These are phyloP conservation scores for Ceratobasidium sp. DNA, from an alignment of 1,284 basidiomycete genomes.

Conservation along the genomic window DNA sequence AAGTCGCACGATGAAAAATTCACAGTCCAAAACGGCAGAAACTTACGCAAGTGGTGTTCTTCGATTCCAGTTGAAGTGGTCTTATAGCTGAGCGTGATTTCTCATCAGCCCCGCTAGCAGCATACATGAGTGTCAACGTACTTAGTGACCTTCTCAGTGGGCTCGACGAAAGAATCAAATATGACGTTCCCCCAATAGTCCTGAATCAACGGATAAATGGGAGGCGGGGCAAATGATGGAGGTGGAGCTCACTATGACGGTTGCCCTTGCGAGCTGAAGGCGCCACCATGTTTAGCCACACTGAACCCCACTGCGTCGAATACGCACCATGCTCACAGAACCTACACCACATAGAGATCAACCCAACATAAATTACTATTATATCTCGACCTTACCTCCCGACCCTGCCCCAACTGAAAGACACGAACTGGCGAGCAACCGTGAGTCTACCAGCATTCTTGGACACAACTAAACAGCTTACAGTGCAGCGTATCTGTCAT, in stretches of 20 bases:
- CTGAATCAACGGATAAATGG: not conserved
- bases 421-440: not conserved
- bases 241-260: slow-evolving; percentile 10
- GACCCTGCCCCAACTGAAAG: slow-evolving; percentile 24
- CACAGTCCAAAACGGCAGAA: not conserved
- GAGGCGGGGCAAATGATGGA: not conserved
- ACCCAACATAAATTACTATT: not conserved
- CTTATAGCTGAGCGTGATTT: not conserved
- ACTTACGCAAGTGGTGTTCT: slow-evolving; percentile 2
- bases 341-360: not conserved
- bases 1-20: no score
- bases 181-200: slow-evolving; percentile 17
- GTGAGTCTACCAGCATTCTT: not conserved
- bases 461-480: not conserved
- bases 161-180: slow-evolving; percentile 19
- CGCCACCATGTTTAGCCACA: not conserved
- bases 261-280: slow-evolving; percentile 21
- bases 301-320: not conserved
- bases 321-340: slow-evolving; percentile 13
- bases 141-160: slow-evolving; percentile 16
- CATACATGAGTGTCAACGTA: not conserved
- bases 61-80: not conserved
- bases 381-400: not conserved
- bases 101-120: not conserved
- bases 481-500: slow-evolving; percentile 17